Conservation (phyloP, 2,329 filamentous ascomycete genomes). For the Fusarium beomiforme region DNA sequence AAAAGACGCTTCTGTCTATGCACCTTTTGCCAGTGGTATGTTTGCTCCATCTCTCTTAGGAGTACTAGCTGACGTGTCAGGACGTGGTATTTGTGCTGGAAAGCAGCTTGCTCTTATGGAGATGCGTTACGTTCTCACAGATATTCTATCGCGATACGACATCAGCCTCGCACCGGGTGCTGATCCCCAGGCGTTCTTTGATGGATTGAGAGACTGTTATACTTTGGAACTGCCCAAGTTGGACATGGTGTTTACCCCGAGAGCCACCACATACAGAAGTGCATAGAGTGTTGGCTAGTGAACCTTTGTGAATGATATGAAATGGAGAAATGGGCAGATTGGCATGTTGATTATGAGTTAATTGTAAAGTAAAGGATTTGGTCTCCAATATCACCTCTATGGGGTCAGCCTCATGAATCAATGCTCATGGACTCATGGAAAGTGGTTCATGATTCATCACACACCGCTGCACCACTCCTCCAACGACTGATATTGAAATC, state of each 20-base stretch:
- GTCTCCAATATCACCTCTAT: no score
- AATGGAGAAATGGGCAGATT: not conserved
- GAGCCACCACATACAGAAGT: rapidly evolving
- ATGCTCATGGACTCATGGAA: not conserved
- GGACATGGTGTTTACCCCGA: not conserved
- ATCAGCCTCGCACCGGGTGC: not conserved
- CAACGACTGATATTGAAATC: not conserved
- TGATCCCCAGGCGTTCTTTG: not conserved
- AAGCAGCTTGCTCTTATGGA: slow-evolving; percentile 34
- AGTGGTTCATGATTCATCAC: not conserved
- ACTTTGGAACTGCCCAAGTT: slow-evolving; percentile 8
- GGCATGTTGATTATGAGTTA: rapidly evolving
- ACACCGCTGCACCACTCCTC: not conserved
- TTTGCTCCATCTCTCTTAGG: not conserved
- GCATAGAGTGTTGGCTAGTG: not conserved
- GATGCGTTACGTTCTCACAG: slow-evolving; percentile 17
- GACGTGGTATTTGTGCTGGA: slow-evolving; percentile 27
- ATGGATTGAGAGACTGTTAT: slow-evolving; percentile 20
- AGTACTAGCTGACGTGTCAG: not conserved
- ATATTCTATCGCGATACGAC: slow-evolving; percentile 19
- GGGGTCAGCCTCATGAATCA: no score
- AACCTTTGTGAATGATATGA: rapidly evolving
- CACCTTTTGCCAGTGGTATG: slow-evolving; percentile 24
- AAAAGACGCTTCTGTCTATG: slow-evolving; percentile 8
- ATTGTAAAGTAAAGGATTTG: rapidly evolving